Conservation (phyloP, 768 basidiomycete species). For the Tricholoma bakamatsutake region DNA sequence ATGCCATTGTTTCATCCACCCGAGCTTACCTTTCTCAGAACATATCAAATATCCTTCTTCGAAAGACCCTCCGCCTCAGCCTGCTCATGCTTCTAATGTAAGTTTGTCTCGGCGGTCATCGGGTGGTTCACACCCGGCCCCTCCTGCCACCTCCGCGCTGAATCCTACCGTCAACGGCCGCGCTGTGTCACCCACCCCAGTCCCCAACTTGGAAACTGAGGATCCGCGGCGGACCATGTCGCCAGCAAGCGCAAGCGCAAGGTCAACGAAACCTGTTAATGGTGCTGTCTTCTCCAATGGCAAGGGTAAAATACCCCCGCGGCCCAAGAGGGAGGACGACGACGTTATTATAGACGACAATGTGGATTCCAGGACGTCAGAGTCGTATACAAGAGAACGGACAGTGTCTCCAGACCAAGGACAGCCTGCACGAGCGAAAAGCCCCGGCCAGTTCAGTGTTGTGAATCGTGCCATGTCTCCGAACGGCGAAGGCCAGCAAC, state of each 20-base stretch:
- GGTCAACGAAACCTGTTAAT: conserved; percentile 39
- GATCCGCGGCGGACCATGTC: conserved; percentile 64
- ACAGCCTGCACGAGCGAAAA: conserved; percentile 43
- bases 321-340: conserved; percentile 43
- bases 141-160: conserved; percentile 16
- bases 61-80: conserved; percentile 16
- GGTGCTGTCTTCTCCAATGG: conserved; percentile 32
- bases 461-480: conserved; percentile 60
- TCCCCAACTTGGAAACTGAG: conserved; percentile 40
- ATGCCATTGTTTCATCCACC: not conserved
- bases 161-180: conserved; percentile 35
- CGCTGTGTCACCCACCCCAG: conserved; percentile 59
- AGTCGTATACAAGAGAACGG: conserved; percentile 38
- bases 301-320: conserved; percentile 47
- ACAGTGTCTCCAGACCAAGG: conserved; percentile 52
- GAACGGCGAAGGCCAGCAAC: conserved; percentile 31
- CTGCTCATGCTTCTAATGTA: conserved; percentile 9
- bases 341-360: conserved; percentile 43
- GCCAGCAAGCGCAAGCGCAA: conserved; percentile 43
- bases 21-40: conserved; percentile 12
- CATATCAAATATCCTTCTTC: conserved; percentile 22
- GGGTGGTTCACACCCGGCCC: conserved; percentile 20
- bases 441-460: conserved; percentile 32
- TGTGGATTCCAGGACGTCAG: conserved; percentile 42
- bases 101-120: conserved; percentile 42